phyloP scores from a whole-genome alignment of 2,329 filamentous ascomycete genomes.

The Calonectria honghensis region DNA sequence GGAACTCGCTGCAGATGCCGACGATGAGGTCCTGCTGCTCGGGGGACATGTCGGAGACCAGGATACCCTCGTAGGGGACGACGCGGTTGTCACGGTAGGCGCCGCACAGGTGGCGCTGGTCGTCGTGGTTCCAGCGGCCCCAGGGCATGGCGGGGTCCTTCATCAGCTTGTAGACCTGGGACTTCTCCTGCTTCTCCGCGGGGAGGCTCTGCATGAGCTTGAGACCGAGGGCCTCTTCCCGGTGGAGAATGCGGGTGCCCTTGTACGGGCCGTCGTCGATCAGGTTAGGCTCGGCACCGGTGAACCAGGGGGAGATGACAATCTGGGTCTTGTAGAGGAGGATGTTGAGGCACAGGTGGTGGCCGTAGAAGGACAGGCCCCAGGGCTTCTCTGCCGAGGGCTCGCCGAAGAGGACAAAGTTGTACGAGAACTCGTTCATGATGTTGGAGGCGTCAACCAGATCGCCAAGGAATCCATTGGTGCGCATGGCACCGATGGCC shows the following conservation, averaged over 20 bases:
- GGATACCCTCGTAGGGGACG: constrained; percentile 83
- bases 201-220: constrained; percentile 80
- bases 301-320: constrained; percentile 84
- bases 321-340: constrained; percentile 81
- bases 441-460: constrained; percentile 77
- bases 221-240: constrained; percentile 79
- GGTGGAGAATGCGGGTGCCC: constrained; percentile 79
- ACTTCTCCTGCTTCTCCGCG: constrained; percentile 65
- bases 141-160: constrained; percentile 79
- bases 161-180: constrained; percentile 76
- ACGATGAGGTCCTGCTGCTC: constrained; percentile 74
- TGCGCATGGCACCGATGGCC: constrained; percentile 80
- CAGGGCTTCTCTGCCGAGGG: constrained; percentile 76
- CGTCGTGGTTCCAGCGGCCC: constrained; percentile 86
- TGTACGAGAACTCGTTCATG: constrained; percentile 86
- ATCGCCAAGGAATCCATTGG: constrained; percentile 84
- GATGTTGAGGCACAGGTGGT: constrained; percentile 84
- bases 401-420: constrained; percentile 81
- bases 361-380: constrained; percentile 86
- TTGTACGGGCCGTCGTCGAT: constrained; percentile 79
- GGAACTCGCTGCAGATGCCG: constrained; percentile 77
- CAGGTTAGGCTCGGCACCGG: constrained; percentile 85
- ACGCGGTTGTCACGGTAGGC: constrained; percentile 86
- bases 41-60: constrained; percentile 68
- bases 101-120: constrained; percentile 86